Evolutionary conservation across 2,329 filamentous ascomycete genomes (phyloP), one percentile per base, ranked within the genome.

Genomic region (Alternaria burnsii): DNA sequence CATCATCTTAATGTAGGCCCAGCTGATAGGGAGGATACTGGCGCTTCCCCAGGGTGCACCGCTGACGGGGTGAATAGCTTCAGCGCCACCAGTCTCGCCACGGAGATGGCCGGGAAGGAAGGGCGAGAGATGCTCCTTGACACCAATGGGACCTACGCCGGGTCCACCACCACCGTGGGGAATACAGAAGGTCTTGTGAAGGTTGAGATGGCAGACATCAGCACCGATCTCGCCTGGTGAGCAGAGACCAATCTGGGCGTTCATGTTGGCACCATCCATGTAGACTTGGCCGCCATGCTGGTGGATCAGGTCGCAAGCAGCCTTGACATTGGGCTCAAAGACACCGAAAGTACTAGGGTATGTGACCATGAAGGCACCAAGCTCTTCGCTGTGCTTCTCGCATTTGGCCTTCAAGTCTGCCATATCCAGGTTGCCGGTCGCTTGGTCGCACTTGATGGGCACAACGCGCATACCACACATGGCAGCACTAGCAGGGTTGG

Each of bases 181-280:
- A 73, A 98, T 98, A 78, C 94, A 98, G 85, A 98, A 98, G 3
- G 94, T 98, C 87, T 98, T 98, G 87, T 98, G 94, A 42, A 98
- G 86, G 81, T 98, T 98, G 61, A 98, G 85, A 82, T 97, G 94
- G 86, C 94, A 98, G 40, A 97, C 94, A 77, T 98, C 94, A 30
- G 94, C 94, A 20, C 94, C 94, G 68, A 98, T 97, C 78, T 96
- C 93, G 40, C 94, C 94, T 2, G 94, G 94, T 0, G 93, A 97
- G 83, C 93, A 97, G 11, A 98, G 86, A 12, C 94, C 94, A 66
- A 98, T 97, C 80, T 98, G 94, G 18, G 94, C 94, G 76, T 97
- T 98, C 93, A 97, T 95, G 83, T 98, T 98, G 67, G 94, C 94
- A 48, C 94, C 94, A 76, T 98, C 94, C 94, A 98, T 97, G 84